These are phyloP conservation scores for Eragrostis curvula DNA, from an alignment of 176 grass and related monocot species.

Conservation along the genomic window DNA sequence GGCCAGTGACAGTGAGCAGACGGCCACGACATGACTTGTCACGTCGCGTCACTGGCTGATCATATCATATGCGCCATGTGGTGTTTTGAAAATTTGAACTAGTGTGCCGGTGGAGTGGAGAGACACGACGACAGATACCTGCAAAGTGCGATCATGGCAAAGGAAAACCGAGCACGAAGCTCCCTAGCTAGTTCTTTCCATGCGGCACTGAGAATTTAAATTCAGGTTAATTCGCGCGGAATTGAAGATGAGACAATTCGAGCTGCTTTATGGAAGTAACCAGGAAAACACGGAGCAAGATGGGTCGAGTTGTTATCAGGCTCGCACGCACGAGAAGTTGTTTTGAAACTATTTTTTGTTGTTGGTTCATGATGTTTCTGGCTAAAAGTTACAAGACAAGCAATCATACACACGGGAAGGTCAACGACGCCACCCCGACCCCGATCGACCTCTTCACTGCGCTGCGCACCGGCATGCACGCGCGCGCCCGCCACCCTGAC, in stretches of 20 bases:
- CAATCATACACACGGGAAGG: conserved; percentile 50
- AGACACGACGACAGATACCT: not conserved
- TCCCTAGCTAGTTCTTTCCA: not conserved
- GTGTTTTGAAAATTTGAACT: not conserved
- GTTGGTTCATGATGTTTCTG: conserved; percentile 44
- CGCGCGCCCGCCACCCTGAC: conserved; percentile 27
- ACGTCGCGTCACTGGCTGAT: not conserved
- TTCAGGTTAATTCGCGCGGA: not conserved
- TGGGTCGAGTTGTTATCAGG: conserved; percentile 19
- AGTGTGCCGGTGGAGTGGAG: not conserved
- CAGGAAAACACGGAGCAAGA: conserved; percentile 39
- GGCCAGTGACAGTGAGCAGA: not conserved
- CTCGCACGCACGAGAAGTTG: not conserved
- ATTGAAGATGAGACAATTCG: not conserved
- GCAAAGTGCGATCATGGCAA: not conserved
- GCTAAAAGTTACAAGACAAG: conserved; percentile 43
- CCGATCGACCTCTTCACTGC: conserved; percentile 26
- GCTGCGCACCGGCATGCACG: conserved; percentile 21
- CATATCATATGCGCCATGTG: not conserved
- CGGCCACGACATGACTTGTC: conserved; percentile 23
- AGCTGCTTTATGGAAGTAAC: conserved; percentile 48
- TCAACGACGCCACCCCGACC: conserved; percentile 57
- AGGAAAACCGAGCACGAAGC: not conserved
- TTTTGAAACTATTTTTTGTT: not conserved
- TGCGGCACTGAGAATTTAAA: not conserved